Base-by-base conservation (phyloP, 73 alveolate genomes). In the Blepharisma stoltei region DNA sequence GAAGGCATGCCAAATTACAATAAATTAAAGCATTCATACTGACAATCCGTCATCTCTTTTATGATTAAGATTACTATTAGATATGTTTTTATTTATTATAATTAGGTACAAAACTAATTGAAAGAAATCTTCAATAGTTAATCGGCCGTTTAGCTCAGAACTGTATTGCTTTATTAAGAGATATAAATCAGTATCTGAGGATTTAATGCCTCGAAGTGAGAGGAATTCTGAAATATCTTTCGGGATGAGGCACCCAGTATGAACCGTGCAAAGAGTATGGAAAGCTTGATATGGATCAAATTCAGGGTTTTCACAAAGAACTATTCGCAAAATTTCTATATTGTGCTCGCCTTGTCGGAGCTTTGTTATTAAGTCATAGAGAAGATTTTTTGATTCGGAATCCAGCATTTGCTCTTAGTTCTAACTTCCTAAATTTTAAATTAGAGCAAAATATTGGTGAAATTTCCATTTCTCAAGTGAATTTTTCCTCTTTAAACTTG, bases 231-330 rank as follows among this genome's bases (percentile, higher is more conserved):
- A 27, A 20, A 76, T 45, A 55, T 76, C 80, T 45, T 47, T 41
- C 7, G 54, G 54, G 50, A 78, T n/a, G 80, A 76, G 78, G 14
- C 43, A 14, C 38, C 83, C 83, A 21, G 54, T 37, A 52, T 55
- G 41, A n/a, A 68, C 38, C 23, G 46, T 23, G 70, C 85, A 92
- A 38, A 88, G 49, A 55, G 88, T 76, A 21, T 82, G 83, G 55
- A 88, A 88, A 45, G 91, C 89, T 6, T 85, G 18, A 71, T 86
- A 82, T 23, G 95, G 95, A 18, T 88, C 95, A 65, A 88, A 88
- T 25, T 60, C 89, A 37, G 78, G 54, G 14, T 86, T 84, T 20
- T 55, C 83, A 45, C 90, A 88, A 21, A 88, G 82, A 37, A 44
- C 81, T 66, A 67, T 54, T 43, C 95, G 90, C 14, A 70, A 70